Evolutionary conservation across 345 rosid genomes (phyloP), one percentile per base, ranked within the genome.

Genomic region (Eutrema japonicum): DNA sequence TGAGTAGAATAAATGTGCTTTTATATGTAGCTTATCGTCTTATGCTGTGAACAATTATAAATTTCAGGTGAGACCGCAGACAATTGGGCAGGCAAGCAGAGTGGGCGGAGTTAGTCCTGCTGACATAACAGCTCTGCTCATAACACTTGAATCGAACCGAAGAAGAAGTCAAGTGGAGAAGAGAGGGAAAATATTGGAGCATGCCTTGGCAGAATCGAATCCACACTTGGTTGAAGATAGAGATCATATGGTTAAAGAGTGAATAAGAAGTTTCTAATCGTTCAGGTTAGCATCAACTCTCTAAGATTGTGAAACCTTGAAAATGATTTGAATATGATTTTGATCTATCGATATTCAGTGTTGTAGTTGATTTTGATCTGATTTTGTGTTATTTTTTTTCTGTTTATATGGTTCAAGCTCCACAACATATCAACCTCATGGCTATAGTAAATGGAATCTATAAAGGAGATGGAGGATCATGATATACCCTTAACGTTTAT

Each of bases 81-180:
- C 93, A 26, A 75, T 94, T 14, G 97, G 96, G 62, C 96, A 90
- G 79, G 98, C 98, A 52, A 89, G 93, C 81, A 85, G 97, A 83
- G 96, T 89, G 2, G 97, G 96, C 0, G 97, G 99, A 77, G 97
- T 91, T 13, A 91, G 89, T 82, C 97, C 99, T 10, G 99, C 99
- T 9, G 99, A 91, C 73, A 81, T 95, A 26, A 95, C 97, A 35
- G 97, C 96, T 12, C 87, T 95, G 63, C 89, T 95, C 35, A 88
- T 91, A 53, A 80, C 83, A 78, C 90, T 95, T 32, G 97, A 95
- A 83, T 53, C 90, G n/a, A 86, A 84, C 76, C 61, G 88, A 66
- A 84, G 99, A 79, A 85, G 66, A 78, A 85, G 79, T 71, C 85
- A 84, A 66, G 88, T 79, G 12, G 77, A 74, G 78, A 89, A 72